Percentiles rank a stretch among this genome's conserved stretches.
These are phyloP conservation scores for Thielaviopsis populi DNA, from an alignment of 2,329 filamentous ascomycete genomes.

Conservation along the genomic window DNA sequence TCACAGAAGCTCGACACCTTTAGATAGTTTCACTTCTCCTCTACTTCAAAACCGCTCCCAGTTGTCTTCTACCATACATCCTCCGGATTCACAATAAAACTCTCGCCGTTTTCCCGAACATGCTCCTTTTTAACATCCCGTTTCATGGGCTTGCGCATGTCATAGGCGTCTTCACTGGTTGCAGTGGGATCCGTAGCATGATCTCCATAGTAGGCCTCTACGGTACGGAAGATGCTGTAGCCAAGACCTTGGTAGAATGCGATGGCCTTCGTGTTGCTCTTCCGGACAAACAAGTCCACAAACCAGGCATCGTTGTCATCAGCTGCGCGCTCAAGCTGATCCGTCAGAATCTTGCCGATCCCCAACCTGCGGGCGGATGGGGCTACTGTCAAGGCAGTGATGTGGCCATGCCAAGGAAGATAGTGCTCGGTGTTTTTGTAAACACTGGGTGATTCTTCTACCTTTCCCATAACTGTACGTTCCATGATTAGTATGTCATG, in stretches of 20 bases:
- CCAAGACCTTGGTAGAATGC: slow-evolving; percentile 81
- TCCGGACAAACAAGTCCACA: slow-evolving; percentile 84
- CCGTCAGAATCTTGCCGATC: slow-evolving; percentile 68
- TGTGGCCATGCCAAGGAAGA: slow-evolving; percentile 98
- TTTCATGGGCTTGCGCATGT: slow-evolving; percentile 87
- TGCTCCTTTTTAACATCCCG: slow-evolving; percentile 64
- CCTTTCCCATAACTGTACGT: slow-evolving; percentile 85
- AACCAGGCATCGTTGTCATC: slow-evolving; percentile 83
- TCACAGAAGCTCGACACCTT: no score
- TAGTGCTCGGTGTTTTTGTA: slow-evolving; percentile 70
- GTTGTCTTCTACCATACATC: slow-evolving; percentile 58
- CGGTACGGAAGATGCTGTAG: slow-evolving; percentile 77
- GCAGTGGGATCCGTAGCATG: slow-evolving; percentile 50
- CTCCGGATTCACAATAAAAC: slow-evolving; percentile 59
- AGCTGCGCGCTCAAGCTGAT: slow-evolving; percentile 66
- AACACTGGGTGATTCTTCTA: slow-evolving; percentile 69
- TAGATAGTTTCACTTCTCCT: no score
- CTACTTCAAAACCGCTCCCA: neutral
- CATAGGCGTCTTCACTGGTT: slow-evolving; percentile 71
- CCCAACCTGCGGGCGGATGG: slow-evolving; percentile 74
- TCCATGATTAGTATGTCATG: neutral
- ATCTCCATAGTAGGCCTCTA: slow-evolving; percentile 87
- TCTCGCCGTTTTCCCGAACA: slow-evolving; percentile 66
- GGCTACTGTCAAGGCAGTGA: slow-evolving; percentile 86
- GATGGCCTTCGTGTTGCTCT: slow-evolving; percentile 77